These are phyloP conservation scores for Lagenidium giganteum DNA, from an alignment of 352 stramenopile species.

Conservation along the genomic window DNA sequence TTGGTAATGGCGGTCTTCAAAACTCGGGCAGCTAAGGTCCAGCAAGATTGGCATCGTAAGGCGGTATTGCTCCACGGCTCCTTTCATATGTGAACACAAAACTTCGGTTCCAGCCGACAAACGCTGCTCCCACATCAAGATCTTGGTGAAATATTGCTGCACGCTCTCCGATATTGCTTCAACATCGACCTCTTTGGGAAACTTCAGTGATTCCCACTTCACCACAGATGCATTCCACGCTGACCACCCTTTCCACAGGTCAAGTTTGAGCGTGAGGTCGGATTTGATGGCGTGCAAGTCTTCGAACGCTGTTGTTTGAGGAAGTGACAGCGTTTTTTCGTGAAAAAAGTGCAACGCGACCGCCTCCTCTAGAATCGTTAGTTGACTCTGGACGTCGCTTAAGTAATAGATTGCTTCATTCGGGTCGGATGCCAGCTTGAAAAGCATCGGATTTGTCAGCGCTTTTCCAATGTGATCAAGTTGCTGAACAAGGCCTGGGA, in stretches of 20 bases:
- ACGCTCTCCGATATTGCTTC: slow-evolving; percentile 62
- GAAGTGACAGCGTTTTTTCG: slow-evolving; percentile 51
- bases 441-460: slow-evolving; percentile 33
- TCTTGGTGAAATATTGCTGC: slow-evolving; percentile 41
- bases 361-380: slow-evolving; percentile 25
- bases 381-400: slow-evolving; percentile 21
- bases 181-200: slow-evolving; percentile 66
- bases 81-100: slow-evolving; percentile 61
- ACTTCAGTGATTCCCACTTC: slow-evolving; percentile 46
- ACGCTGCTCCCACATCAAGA: slow-evolving; percentile 44
- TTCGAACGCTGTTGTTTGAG: slow-evolving; percentile 72
- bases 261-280: slow-evolving; percentile 75
- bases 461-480: slow-evolving; percentile 25
- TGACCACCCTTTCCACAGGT: slow-evolving; percentile 73
- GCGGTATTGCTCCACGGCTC: slow-evolving; percentile 76
- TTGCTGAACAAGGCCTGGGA: slow-evolving; percentile 31
- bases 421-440: slow-evolving; percentile 40
- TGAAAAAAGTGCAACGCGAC: slow-evolving; percentile 40
- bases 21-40: slow-evolving; percentile 48
- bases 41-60: slow-evolving; percentile 72
- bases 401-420: slow-evolving; percentile 47
- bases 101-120: slow-evolving; percentile 37
- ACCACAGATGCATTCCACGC: slow-evolving; percentile 52
- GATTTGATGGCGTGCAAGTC: slow-evolving; percentile 58
- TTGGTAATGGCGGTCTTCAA: slow-evolving; percentile 58